Evolutionary conservation across 1,284 basidiomycete genomes (phyloP), one percentile per base, ranked within the genome.

Genomic region (Puccinia coronata): DNA sequence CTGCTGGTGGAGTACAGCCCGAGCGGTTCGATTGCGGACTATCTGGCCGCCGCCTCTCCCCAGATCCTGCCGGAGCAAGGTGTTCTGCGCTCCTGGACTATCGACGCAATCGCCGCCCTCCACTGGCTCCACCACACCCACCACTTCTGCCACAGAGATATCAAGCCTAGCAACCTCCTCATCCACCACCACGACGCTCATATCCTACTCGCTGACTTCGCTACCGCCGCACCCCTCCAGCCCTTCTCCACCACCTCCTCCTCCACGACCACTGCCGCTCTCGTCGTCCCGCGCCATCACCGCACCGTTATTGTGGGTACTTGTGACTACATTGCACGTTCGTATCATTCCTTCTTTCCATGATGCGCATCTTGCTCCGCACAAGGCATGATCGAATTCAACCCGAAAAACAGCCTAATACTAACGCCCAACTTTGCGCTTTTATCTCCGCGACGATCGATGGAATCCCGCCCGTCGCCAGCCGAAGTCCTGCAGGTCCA

Each of bases 121-220:
- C 88, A 91, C 65, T 98, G 95, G 95, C 91, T 94, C 83, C 95
- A 96, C 85, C 88, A 88, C 0, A 90, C 92, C 83, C 57, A 72
- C 25, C 93, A 92, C 0, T 96, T 92, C 85, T 92, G 89, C 0
- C 82, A 82, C 36, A 18, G 94, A 4, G 95, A 97, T 84, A 90
- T 97, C 85, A 98, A 98, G 85, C 95, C 95, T 0, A 93, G 95
- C 82, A 98, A 98, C 86, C 92, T 96, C 83, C 92, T 97, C 1
- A 86, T 98, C 16, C 90, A 80, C 88, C 1, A 88, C 87, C 41
- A 87, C 85, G 34, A 63, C 23, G 81, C 89, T 88, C 91, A 89
- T 83, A 86, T 95, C 25, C 90, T 91, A 43, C 88, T 97, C 1
- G 94, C 95, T 49, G 95, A 97, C 86, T 97, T 96, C 87, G 95